Conservation (phyloP, 2,329 filamentous ascomycete genomes). For the Geosmithia flava region DNA sequence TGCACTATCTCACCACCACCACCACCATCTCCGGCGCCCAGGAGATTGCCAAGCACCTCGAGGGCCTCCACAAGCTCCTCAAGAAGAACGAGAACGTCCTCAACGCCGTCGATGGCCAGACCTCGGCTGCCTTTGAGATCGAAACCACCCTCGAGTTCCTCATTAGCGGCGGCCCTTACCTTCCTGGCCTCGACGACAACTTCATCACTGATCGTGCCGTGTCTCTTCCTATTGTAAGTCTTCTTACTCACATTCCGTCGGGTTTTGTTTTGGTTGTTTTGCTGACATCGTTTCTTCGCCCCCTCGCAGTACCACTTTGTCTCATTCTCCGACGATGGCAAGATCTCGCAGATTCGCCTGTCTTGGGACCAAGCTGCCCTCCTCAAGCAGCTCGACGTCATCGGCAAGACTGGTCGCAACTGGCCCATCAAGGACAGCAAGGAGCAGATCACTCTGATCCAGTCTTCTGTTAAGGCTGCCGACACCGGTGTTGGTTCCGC, state of each 20-base stretch:
- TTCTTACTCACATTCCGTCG: too few species aligned
- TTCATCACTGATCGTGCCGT: constrained; percentile 77
- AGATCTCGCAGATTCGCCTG: constrained; percentile 77
- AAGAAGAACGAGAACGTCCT: constrained; percentile 75
- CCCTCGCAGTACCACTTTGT: constrained; percentile 68
- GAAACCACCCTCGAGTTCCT: constrained; percentile 77
- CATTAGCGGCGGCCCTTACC: constrained; percentile 70
- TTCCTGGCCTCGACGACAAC: constrained; percentile 87
- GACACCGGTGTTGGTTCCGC: constrained; percentile 5
- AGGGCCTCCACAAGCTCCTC: constrained; percentile 56
- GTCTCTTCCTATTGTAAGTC: constrained; percentile 66
- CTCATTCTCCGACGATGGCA: constrained; percentile 61
- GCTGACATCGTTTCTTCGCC: not conserved
- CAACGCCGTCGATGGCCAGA: constrained; percentile 57
- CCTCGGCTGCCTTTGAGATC: constrained; percentile 68
- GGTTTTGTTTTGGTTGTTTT: not conserved
- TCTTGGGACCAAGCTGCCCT: constrained; percentile 94
- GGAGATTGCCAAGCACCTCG: constrained; percentile 75
- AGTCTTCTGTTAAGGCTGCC: constrained; percentile 38
- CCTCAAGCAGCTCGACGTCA: constrained; percentile 86
- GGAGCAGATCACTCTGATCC: constrained; percentile 72
- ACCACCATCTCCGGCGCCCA: constrained; percentile 58
- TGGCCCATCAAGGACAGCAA: constrained; percentile 88
- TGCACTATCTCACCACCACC: constrained; percentile 86
- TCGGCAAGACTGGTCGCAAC: constrained; percentile 78